Conservation (phyloP, 106 monocot genomes). For the Dendrobium officinale region DNA sequence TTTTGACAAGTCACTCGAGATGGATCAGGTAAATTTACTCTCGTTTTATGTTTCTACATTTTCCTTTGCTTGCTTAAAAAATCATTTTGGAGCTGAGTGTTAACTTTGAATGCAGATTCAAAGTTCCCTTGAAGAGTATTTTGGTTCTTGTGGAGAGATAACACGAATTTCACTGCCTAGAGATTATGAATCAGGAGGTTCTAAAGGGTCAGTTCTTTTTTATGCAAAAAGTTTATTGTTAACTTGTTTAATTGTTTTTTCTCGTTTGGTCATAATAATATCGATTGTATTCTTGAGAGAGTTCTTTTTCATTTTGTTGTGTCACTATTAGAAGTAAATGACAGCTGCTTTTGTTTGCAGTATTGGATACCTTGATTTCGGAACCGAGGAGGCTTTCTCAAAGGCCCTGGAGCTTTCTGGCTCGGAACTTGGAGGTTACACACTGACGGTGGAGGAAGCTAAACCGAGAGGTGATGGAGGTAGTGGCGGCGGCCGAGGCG, state of each 20-base stretch:
- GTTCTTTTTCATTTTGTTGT: background rate
- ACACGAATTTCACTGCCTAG: slow-evolving; percentile 63
- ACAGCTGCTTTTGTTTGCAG: background rate
- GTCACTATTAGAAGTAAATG: background rate
- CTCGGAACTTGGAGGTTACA: slow-evolving; percentile 15
- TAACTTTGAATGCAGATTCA: slow-evolving; percentile 35
- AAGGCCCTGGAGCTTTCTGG: slow-evolving; percentile 19
- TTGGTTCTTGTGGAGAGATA: slow-evolving; percentile 75
- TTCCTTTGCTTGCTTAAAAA: background rate
- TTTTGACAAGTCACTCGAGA: slow-evolving; percentile 61
- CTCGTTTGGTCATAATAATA: too few species aligned
- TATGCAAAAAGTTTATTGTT: background rate
- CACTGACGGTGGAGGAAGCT: slow-evolving; percentile 11
- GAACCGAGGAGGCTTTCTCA: background rate
- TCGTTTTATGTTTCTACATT: background rate
- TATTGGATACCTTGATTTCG: slow-evolving; percentile 20
- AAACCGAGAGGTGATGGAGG: slow-evolving; percentile 8
- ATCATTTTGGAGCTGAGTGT: background rate
- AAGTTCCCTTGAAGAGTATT: slow-evolving; percentile 52
- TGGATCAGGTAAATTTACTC: slow-evolving; percentile 39
- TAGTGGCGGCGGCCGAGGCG: slow-evolving; percentile 4
- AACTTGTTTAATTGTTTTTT: too few species aligned
- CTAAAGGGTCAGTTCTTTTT: slow-evolving; percentile 60
- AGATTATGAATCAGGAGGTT: slow-evolving; percentile 67
- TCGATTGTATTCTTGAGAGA: background rate